These are phyloP conservation scores for Aspergillus texensis DNA, from an alignment of 2,329 filamentous ascomycete genomes.

Conservation along the genomic window DNA sequence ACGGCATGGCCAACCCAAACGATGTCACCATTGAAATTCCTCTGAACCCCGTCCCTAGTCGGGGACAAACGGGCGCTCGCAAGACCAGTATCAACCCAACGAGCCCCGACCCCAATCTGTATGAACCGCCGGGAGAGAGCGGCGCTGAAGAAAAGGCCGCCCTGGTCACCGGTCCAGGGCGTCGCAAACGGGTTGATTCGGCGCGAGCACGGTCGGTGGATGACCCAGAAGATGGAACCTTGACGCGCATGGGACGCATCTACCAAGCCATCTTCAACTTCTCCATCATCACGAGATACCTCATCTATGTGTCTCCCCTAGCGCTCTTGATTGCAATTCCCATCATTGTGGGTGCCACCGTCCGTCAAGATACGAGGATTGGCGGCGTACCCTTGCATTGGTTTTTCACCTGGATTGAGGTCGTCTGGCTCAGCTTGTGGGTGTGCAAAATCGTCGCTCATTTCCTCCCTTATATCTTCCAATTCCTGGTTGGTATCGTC, in stretches of 20 bases:
- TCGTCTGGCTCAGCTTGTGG: conserved; percentile 67
- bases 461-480: conserved; percentile 61
- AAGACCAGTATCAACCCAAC: conserved; percentile 37
- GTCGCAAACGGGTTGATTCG: conserved; percentile 38
- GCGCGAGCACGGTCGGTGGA: conserved; percentile 37
- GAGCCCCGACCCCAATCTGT: conserved; percentile 34
- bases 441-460: conserved; percentile 62
- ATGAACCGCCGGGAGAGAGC: conserved; percentile 28
- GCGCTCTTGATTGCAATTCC: conserved; percentile 62
- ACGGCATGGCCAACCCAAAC: conserved; percentile 51
- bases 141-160: conserved; percentile 37
- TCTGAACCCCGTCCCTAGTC: conserved; percentile 57
- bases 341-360: conserved; percentile 63
- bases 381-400: conserved; percentile 60
- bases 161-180: conserved; percentile 27
- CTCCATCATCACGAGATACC: conserved; percentile 65
- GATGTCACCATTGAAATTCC: conserved; percentile 65
- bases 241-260: conserved; percentile 62
- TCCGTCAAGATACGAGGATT: conserved; percentile 51
- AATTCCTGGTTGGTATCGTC: conserved; percentile 64
- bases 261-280: conserved; percentile 65
- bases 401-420: conserved; percentile 68
- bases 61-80: conserved; percentile 49
- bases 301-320: conserved; percentile 64
- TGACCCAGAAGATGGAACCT: conserved; percentile 54